A percentile compares a stretch with the other conserved stretches of the same genome.
Evolutionary conservation across 768 basidiomycete species (phyloP).

Genomic region (Mycena metata): DNA sequence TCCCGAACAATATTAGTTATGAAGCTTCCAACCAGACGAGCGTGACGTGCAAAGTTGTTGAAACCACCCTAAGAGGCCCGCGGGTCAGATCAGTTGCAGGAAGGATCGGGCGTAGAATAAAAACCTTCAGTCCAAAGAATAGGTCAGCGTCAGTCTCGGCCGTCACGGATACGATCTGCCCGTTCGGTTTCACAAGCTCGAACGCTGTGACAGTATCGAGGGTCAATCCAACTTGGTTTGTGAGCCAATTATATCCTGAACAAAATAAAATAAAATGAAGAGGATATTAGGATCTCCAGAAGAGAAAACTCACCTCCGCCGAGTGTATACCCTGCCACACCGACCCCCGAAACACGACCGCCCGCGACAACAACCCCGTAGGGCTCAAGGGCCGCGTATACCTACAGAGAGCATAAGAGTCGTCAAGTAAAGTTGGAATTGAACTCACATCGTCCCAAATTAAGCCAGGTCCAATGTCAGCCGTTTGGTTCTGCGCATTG

Average conservation of each 20-base stretch:
- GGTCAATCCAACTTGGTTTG: conserved; percentile 59
- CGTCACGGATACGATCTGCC: conserved; percentile 51
- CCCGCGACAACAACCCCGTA: conserved; percentile 44
- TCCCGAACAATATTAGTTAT: not conserved
- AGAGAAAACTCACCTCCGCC: conserved; percentile 52
- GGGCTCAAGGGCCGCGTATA: conserved; percentile 54
- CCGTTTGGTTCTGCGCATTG: conserved; percentile 38
- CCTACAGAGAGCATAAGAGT: too few relatives aligned
- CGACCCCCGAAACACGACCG: conserved; percentile 50
- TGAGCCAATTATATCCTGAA: conserved; percentile 61
- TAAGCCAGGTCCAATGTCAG: conserved; percentile 36
- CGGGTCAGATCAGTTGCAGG: not conserved
- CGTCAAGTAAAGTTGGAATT: too few relatives aligned
- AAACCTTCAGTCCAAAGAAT: conserved; percentile 53
- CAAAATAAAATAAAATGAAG: not conserved
- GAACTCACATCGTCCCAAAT: conserved; percentile 58
- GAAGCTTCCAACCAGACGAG: not conserved
- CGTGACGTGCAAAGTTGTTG: conserved; percentile 55
- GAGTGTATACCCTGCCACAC: conserved; percentile 56
- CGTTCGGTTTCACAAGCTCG: conserved; percentile 59
- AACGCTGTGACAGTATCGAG: conserved; percentile 54
- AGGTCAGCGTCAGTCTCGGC: conserved; percentile 53
- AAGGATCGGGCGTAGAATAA: not conserved
- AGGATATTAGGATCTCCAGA: conserved; percentile 4
- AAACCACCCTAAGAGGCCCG: conserved; percentile 57